Percentiles rank a stretch among this genome's conserved stretches.
phyloP scores from a whole-genome alignment of 1,284 basidiomycete species.

The Ustilago bromivora region DNA sequence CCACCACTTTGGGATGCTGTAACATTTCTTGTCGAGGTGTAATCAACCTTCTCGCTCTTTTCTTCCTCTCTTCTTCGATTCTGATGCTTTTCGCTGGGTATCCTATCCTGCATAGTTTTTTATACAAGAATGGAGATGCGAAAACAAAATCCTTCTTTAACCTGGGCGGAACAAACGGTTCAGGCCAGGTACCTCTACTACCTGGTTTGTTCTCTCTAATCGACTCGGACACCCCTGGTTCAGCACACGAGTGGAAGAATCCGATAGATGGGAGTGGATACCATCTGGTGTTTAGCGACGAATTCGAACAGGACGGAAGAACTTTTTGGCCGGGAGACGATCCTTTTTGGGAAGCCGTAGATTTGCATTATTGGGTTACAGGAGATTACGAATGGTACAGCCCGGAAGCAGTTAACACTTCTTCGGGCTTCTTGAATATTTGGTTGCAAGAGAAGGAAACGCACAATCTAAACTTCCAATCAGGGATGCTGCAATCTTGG shows the following conservation, averaged over 20 bases:
- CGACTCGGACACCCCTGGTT: slow-evolving; percentile 45
- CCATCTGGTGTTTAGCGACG: slow-evolving; percentile 78
- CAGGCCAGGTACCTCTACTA: slow-evolving; percentile 55
- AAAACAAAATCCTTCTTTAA: slow-evolving; percentile 70
- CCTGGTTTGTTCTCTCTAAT: slow-evolving; percentile 23
- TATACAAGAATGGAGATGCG: background rate
- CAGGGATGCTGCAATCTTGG: slow-evolving; percentile 64
- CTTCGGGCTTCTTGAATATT: slow-evolving; percentile 50
- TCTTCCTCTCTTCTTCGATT: slow-evolving; percentile 19
- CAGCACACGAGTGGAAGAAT: slow-evolving; percentile 24
- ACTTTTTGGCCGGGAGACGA: slow-evolving; percentile 71
- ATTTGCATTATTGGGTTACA: slow-evolving; percentile 53
- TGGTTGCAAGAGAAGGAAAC: slow-evolving; percentile 42
- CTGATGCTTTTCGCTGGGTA: slow-evolving; percentile 51
- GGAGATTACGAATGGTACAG: slow-evolving; percentile 67
- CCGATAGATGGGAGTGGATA: slow-evolving; percentile 27
- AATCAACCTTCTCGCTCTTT: slow-evolving; percentile 32
- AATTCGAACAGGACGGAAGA: slow-evolving; percentile 78
- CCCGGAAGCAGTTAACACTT: slow-evolving; percentile 59
- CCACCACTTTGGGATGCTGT: background rate
- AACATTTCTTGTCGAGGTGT: slow-evolving; percentile 21
- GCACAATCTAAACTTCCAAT: slow-evolving; percentile 63
- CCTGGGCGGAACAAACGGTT: slow-evolving; percentile 75
- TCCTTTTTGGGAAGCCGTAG: slow-evolving; percentile 64
- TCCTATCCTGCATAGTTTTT: slow-evolving; percentile 34